A percentile compares a stretch with the other conserved stretches of the same genome.
phyloP scores from a whole-genome alignment of 225 moss, liverwort and hornwort species.

The Antitrichia curtipendula region DNA sequence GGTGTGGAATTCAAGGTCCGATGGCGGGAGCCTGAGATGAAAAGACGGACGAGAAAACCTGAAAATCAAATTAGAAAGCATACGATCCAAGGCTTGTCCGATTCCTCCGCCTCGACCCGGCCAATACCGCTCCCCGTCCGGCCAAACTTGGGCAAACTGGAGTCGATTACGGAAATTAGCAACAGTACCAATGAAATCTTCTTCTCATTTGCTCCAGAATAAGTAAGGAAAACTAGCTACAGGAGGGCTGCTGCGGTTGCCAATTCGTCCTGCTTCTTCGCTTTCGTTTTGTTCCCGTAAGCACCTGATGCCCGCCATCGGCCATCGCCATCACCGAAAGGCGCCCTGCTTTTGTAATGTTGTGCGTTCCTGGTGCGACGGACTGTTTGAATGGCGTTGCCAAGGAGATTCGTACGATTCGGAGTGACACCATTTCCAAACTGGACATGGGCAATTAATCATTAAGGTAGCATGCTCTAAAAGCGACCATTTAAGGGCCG shows the following conservation, averaged over 20 bases:
- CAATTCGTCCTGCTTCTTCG: not conserved
- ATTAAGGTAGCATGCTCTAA: not conserved
- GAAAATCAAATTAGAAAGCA: not conserved
- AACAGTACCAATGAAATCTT: not conserved
- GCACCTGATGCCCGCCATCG: not conserved
- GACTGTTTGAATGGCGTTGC: not conserved
- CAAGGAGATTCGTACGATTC: not conserved
- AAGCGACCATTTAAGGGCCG: no score
- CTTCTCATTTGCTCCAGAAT: not conserved
- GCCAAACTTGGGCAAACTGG: not conserved
- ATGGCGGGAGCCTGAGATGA: not conserved
- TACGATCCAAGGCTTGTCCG: not conserved
- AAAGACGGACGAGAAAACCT: not conserved
- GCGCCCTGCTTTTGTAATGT: not conserved
- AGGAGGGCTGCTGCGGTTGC: not conserved
- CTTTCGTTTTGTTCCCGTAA: not conserved
- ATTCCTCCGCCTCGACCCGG: not conserved
- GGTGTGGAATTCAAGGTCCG: not conserved
- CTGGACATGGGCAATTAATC: not conserved
- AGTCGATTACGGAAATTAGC: not conserved
- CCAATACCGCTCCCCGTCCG: not conserved
- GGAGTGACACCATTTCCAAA: not conserved
- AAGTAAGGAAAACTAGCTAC: not conserved
- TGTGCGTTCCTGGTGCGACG: not conserved
- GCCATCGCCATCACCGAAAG: not conserved